phyloP scores from a whole-genome alignment of 495 filamentous ascomycete species.

The Astrocystis sublimbata region DNA sequence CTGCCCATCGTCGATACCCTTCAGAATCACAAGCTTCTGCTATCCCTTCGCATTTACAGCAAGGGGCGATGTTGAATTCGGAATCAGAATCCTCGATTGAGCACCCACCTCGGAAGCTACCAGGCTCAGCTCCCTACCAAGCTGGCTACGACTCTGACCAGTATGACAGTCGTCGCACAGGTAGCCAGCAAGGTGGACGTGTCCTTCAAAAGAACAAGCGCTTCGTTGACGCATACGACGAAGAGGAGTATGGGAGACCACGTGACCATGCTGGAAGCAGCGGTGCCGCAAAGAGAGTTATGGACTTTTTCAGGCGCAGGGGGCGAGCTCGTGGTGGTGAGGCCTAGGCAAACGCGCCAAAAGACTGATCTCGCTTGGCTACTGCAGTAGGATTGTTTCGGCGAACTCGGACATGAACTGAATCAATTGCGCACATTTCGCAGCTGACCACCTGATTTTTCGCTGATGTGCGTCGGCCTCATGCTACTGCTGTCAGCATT shows the following conservation, averaged over 20 bases:
- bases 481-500: slow-evolving; percentile 3
- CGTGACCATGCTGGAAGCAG: slow-evolving; percentile 73
- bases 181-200: slow-evolving; percentile 45
- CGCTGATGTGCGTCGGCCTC: not conserved
- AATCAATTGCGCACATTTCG: not conserved
- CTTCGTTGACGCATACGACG: slow-evolving; percentile 89
- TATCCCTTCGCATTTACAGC: slow-evolving; percentile 43
- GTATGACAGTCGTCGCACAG: slow-evolving; percentile 27
- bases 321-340: slow-evolving; percentile 73
- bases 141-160: slow-evolving; percentile 40
- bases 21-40: slow-evolving; percentile 29
- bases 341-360: slow-evolving; percentile 16
- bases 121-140: slow-evolving; percentile 37
- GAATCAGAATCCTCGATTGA: slow-evolving; percentile 53
- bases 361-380: not conserved
- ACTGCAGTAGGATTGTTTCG: slow-evolving; percentile 2
- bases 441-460: not conserved
- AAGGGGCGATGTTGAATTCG: slow-evolving; percentile 46
- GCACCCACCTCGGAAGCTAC: slow-evolving; percentile 32
- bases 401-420: not conserved
- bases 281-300: slow-evolving; percentile 84
- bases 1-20: slow-evolving; percentile 30
- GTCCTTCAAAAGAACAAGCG: slow-evolving; percentile 85
- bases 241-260: slow-evolving; percentile 61
- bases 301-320: slow-evolving; percentile 94